Conservation (phyloP, 2,329 filamentous ascomycete species). For the Fonsecaea nubica region DNA sequence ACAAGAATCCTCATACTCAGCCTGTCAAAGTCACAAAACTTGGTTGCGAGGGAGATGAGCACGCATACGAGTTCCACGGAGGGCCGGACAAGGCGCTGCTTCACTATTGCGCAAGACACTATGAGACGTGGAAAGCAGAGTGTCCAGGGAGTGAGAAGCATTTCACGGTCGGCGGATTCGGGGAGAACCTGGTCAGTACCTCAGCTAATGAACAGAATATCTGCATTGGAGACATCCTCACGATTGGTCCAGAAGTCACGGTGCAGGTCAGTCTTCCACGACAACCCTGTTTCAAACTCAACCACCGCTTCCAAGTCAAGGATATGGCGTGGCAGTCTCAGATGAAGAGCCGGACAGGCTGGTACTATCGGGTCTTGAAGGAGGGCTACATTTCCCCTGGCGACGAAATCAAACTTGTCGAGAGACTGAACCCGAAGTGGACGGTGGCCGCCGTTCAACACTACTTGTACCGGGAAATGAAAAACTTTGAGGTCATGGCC, state of each 20-base stretch:
- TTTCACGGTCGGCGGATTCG: slow-evolving; percentile 66
- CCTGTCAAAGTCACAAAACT: slow-evolving; percentile 35
- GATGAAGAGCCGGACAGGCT: slow-evolving; percentile 65
- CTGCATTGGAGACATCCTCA: slow-evolving; percentile 68
- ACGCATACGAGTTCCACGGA: slow-evolving; percentile 67
- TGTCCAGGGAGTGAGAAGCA: slow-evolving; percentile 58
- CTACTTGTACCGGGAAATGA: slow-evolving; percentile 17
- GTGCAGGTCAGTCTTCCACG: slow-evolving; percentile 68
- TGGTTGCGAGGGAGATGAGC: slow-evolving; percentile 66
- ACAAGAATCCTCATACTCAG: slow-evolving; percentile 17
- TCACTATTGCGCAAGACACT: slow-evolving; percentile 66
- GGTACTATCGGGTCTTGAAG: slow-evolving; percentile 48
- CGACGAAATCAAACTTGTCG: slow-evolving; percentile 17
- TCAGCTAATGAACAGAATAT: slow-evolving; percentile 68
- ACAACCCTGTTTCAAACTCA: slow-evolving; percentile 72
- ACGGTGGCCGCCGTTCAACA: slow-evolving; percentile 14
- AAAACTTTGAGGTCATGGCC: slow-evolving; percentile 17
- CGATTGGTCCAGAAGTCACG: slow-evolving; percentile 54
- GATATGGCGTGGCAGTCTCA: slow-evolving; percentile 67
- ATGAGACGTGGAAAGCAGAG: slow-evolving; percentile 61
- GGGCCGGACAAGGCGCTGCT: slow-evolving; percentile 69
- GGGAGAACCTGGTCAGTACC: slow-evolving; percentile 67
- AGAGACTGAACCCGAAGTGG: slow-evolving; percentile 14
- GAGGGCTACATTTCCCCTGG: slow-evolving; percentile 13
- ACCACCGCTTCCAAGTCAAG: slow-evolving; percentile 69